Evolutionary conservation across 2,329 filamentous ascomycete species (phyloP), one percentile per base, ranked within the genome.

Genomic region (Colletotrichum tropicale): DNA sequence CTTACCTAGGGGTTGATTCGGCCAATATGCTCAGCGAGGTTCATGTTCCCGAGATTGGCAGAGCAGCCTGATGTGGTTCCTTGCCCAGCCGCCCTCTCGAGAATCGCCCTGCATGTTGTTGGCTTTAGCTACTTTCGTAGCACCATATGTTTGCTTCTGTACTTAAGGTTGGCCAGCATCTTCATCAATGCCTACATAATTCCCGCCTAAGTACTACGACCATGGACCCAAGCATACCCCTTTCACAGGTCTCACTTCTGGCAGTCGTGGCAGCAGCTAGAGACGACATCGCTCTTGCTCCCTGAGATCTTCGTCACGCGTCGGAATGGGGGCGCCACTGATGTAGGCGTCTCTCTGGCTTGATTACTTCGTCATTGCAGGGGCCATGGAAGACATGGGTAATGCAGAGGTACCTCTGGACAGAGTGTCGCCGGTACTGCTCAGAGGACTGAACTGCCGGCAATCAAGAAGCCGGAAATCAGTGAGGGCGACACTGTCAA

Each of bases 241-340:
- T 43, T 43, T n/a, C 38, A 0, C 16, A 43, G 9, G 8, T n/a
- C 16, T n/a, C 18, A n/a, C 38, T n/a, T 18, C 18, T 43, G 38
- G 18, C 5, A 43, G 18, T 43, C 38, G 38, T 6, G 38, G 6
- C 38, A n/a, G 38, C 38, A n/a, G 8, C 0, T 5, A 43, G 38
- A 43, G 38, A 43, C 38, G 5, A n/a, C 38, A n/a, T n/a, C 38
- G 5, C 8, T 43, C 18, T 38, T 10, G 16, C 16, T n/a, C 18
- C 38, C 1, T n/a, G 38, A 10, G 16, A 6, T 8, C n/a, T 43
- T 5, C n/a, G 38, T 10, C 16, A n/a, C 18, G 38, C 16, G 8
- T 43, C 16, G 3, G 0, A n/a, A 6, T 3, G 38, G 8, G 18
- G 0, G 9, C 2, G 3, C 3, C 38, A 10, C 38, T n/a, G 5